Conservation (phyloP, 1,139 yeast genomes). For the Magnusiomyces paraingens region DNA sequence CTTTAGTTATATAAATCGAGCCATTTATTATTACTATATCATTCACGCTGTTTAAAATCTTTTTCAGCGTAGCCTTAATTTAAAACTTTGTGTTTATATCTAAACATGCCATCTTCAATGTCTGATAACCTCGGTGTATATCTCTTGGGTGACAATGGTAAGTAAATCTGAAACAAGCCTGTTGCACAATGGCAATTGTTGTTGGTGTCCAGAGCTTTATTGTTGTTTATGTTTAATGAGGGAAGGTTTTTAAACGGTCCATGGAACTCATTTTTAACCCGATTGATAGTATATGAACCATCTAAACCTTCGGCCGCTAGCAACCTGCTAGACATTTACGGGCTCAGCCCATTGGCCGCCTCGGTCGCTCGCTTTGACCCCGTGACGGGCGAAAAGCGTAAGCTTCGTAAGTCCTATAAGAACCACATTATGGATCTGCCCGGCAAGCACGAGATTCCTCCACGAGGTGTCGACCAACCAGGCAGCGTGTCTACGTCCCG, state of each 20-base stretch:
- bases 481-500: conserved; percentile 12
- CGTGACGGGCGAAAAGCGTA: conserved; percentile 85
- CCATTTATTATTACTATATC: no score
- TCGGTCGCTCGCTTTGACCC: conserved; percentile 85
- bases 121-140: conserved; percentile 14
- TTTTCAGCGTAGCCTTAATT: no score
- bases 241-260: conserved; percentile 1
- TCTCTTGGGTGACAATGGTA: conserved; percentile 14
- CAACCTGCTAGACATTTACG: conserved; percentile 64
- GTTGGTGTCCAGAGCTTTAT: not conserved
- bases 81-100: no score
- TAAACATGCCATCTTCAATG: conserved; percentile 16
- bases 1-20: no score
- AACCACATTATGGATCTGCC: conserved; percentile 84
- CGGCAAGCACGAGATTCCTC: conserved; percentile 61
- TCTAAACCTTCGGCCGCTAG: conserved; percentile 60
- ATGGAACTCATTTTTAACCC: conserved; percentile 6
- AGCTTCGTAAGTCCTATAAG: conserved; percentile 86
- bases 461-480: conserved; percentile 30
- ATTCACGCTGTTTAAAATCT: no score
- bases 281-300: conserved; percentile 17
- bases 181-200: not conserved
- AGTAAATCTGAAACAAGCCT: conserved; percentile 1
- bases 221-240: not conserved
- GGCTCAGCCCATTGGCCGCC: conserved; percentile 58